Evolutionary conservation across 768 basidiomycete species (phyloP).

Genomic region (Leucocoprinus leucothites): DNA sequence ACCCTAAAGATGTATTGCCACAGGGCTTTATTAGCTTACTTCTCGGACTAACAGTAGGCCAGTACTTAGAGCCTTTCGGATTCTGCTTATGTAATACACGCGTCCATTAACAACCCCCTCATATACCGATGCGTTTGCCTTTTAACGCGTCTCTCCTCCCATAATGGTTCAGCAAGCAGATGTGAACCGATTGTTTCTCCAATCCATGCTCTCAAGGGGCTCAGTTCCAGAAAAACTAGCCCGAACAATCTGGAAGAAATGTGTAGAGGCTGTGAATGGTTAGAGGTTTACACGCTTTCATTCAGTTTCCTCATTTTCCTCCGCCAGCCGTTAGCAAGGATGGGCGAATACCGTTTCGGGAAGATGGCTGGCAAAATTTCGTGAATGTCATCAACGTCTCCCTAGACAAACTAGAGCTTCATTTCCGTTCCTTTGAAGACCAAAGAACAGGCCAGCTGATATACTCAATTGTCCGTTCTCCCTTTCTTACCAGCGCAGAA

Average conservation of each 20-base stretch:
- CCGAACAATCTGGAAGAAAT: constrained; percentile 63
- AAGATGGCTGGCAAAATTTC: constrained; percentile 58
- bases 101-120: neutral
- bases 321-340: constrained; percentile 5
- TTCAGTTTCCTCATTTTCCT: constrained; percentile 10
- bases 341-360: constrained; percentile 47
- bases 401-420: constrained; percentile 69
- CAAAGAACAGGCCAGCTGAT: constrained; percentile 61
- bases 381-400: constrained; percentile 56
- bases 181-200: constrained; percentile 75
- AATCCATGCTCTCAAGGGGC: constrained; percentile 71
- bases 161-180: constrained; percentile 46
- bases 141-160: neutral
- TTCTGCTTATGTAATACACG: constrained; percentile 8
- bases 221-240: constrained; percentile 65
- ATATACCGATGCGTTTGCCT: neutral
- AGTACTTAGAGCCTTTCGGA: neutral
- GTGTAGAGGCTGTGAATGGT: constrained; percentile 69
- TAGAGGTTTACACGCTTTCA: constrained; percentile 5
- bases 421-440: constrained; percentile 61
- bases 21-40: neutral
- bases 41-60: neutral
- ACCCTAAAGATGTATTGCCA: constrained; percentile 21
- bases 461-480: constrained; percentile 61
- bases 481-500: neutral